phyloP scores from a whole-genome alignment of 2,329 filamentous ascomycete genomes.

The Penicillium carneum region DNA sequence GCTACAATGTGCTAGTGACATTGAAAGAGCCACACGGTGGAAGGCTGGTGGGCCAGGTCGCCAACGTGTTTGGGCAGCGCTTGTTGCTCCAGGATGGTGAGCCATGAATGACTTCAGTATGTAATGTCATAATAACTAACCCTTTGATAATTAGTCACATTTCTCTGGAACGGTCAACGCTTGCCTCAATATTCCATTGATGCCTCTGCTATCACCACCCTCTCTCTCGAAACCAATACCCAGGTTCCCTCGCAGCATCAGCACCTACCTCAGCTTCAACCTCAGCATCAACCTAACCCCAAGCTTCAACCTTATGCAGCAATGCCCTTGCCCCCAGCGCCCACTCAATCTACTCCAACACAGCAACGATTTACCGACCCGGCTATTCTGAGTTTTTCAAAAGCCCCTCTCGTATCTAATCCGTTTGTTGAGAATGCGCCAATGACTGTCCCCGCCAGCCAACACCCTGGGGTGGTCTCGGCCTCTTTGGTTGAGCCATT shows the following conservation, averaged over 20 bases:
- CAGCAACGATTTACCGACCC: conserved; percentile 73
- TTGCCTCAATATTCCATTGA: conserved; percentile 64
- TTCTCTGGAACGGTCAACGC: conserved; percentile 60
- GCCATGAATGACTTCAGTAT: conserved; percentile 27
- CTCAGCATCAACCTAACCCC: conserved; percentile 15
- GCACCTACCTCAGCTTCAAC: conserved; percentile 23
- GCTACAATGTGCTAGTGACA: conserved; percentile 76
- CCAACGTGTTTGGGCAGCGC: conserved; percentile 72
- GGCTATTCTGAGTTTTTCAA: conserved; percentile 75
- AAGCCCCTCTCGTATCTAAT: conserved; percentile 33
- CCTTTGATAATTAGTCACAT: conserved; percentile 48
- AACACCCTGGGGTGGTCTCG: conserved; percentile 34
- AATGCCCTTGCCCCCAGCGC: conserved; percentile 24
- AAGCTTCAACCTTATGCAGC: neutral
- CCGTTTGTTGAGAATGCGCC: conserved; percentile 9
- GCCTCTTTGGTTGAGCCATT: conserved; percentile 57
- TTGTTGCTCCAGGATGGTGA: conserved; percentile 76
- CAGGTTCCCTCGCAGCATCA: conserved; percentile 28
- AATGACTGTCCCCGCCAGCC: conserved; percentile 16
- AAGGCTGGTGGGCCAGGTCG: conserved; percentile 73
- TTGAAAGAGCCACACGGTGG: conserved; percentile 70
- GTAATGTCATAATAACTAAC: conserved; percentile 27
- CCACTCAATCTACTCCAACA: conserved; percentile 39
- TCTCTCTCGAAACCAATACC: conserved; percentile 46
- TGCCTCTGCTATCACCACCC: conserved; percentile 65